phyloP scores from a whole-genome alignment of 2,329 filamentous ascomycete species.

The Akanthomyces muscarius region DNA sequence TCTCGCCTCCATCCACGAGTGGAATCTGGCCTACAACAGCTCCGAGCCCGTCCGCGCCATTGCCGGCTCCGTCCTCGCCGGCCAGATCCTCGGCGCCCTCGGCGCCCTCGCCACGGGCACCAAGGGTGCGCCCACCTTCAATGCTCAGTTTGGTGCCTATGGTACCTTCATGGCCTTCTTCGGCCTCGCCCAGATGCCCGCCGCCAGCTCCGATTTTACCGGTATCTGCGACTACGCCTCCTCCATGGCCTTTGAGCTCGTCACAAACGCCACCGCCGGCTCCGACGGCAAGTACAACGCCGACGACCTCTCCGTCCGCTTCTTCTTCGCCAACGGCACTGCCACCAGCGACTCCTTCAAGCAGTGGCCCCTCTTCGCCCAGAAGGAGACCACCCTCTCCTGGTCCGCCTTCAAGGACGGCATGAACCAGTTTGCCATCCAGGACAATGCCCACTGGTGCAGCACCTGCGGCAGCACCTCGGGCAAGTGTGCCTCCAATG shows the following conservation, averaged over 20 bases:
- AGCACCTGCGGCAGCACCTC: slow-evolving; percentile 67
- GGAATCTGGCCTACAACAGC: slow-evolving; percentile 74
- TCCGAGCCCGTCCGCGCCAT: slow-evolving; percentile 63
- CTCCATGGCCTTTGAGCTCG: slow-evolving; percentile 73
- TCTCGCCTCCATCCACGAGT: slow-evolving; percentile 79
- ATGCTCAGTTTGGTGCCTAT: slow-evolving; percentile 58
- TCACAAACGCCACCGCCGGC: slow-evolving; percentile 48
- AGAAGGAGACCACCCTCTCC: slow-evolving; percentile 49
- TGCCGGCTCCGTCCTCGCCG: slow-evolving; percentile 53
- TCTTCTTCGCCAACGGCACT: slow-evolving; percentile 59
- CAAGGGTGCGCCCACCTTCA: slow-evolving; percentile 37
- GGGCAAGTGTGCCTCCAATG: slow-evolving; percentile 54
- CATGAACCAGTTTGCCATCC: slow-evolving; percentile 65
- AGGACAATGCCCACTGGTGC: slow-evolving; percentile 69
- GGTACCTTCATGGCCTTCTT: slow-evolving; percentile 61
- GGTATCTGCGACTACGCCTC: slow-evolving; percentile 82
- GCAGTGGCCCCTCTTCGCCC: slow-evolving; percentile 58
- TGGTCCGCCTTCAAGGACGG: slow-evolving; percentile 65
- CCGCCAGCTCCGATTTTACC: slow-evolving; percentile 59
- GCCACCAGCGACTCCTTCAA: slow-evolving; percentile 48
- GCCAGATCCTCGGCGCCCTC: slow-evolving; percentile 50
- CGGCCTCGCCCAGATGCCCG: slow-evolving; percentile 50
- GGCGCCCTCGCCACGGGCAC: slow-evolving; percentile 45
- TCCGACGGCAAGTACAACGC: slow-evolving; percentile 38
- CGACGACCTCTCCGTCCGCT: slow-evolving; percentile 54